phyloP scores from a whole-genome alignment of 306 rosid genomes.

The Prunus fruticosa region DNA sequence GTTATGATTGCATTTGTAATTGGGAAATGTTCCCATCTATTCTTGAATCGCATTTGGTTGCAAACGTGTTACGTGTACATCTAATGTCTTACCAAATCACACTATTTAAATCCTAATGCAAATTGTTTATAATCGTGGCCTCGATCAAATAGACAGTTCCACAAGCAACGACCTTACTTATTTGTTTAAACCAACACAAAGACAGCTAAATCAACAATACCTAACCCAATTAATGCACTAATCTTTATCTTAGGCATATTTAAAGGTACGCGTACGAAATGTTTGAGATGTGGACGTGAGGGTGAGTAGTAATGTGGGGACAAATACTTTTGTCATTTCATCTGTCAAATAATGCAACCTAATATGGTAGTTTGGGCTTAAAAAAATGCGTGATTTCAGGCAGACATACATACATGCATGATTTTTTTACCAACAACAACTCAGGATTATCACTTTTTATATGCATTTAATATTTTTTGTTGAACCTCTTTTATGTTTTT shows the following conservation, averaged over 20 bases:
- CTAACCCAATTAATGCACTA: not conserved
- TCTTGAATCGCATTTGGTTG: not conserved
- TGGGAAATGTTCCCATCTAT: not conserved
- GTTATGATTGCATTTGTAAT: not conserved
- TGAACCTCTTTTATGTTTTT: not conserved
- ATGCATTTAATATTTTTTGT: too few relatives aligned
- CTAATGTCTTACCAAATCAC: not conserved
- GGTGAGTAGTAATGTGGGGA: too few relatives aligned
- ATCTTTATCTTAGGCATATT: not conserved
- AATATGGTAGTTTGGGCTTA: too few relatives aligned
- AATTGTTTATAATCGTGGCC: not conserved
- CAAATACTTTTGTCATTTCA: too few relatives aligned
- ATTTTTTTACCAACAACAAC: not conserved
- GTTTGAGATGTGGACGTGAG: too few relatives aligned
- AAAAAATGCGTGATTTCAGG: not conserved
- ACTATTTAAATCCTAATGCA: not conserved
- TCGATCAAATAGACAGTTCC: not conserved
- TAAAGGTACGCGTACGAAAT: not conserved
- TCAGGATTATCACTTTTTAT: not conserved
- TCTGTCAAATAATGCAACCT: not conserved
- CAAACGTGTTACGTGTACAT: not conserved
- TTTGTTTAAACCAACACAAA: not conserved
- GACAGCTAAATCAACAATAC: not conserved
- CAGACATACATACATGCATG: not conserved
- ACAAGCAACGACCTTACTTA: not conserved